Evolutionary conservation across 805 yeast genomes (phyloP).

Genomic region (Starmerella potacharoeniae): DNA sequence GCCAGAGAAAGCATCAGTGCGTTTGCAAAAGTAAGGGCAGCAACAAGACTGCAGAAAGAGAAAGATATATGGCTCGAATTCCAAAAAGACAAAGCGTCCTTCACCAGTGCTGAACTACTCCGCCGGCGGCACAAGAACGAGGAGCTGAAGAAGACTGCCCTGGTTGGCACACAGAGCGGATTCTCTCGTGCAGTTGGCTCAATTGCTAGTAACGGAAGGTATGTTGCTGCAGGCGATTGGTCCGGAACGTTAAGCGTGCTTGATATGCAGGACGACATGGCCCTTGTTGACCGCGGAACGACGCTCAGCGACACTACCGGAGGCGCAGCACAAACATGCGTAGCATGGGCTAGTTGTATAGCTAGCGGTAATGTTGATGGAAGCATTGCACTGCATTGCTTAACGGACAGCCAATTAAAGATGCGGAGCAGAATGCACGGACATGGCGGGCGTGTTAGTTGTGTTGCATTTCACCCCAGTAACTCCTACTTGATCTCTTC

Average conservation of each 20-base stretch:
- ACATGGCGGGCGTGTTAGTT: conserved; percentile 31
- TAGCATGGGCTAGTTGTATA: background rate
- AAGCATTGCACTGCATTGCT: background rate
- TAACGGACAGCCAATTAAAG: background rate
- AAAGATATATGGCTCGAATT: background rate
- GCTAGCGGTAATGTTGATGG: conserved; percentile 6
- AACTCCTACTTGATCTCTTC: conserved; percentile 51
- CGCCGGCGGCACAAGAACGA: background rate
- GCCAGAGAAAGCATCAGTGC: background rate
- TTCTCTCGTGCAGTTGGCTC: conserved; percentile 49
- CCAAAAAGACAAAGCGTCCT: background rate
- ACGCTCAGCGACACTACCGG: background rate
- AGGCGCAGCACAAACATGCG: conserved; percentile 33
- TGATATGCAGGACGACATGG: conserved; percentile 1
- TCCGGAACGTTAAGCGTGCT: conserved; percentile 51
- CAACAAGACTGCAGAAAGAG: background rate
- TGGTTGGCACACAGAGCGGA: conserved; percentile 59
- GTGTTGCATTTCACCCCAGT: conserved; percentile 54
- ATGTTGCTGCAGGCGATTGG: conserved; percentile 70
- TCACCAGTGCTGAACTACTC: background rate
- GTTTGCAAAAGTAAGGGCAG: background rate
- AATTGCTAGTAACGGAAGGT: conserved; percentile 18
- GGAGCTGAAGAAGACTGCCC: conserved; percentile 30
- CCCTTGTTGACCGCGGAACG: background rate
- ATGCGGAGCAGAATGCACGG: background rate